phyloP scores from a whole-genome alignment of 371 early-diverging fungal genomes.

The Actinomortierella ambigua region DNA sequence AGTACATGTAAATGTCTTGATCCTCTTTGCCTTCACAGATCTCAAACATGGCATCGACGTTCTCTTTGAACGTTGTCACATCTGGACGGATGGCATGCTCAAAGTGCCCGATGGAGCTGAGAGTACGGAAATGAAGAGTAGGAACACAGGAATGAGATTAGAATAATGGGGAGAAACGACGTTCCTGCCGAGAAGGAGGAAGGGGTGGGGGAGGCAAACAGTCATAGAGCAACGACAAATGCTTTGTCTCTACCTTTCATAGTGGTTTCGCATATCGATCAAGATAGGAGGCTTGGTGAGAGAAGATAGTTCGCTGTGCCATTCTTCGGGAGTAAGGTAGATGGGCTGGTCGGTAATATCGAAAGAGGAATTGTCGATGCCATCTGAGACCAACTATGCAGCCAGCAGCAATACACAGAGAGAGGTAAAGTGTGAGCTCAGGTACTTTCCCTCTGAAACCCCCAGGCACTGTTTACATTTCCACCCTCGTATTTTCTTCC shows the following conservation, averaged over 20 bases:
- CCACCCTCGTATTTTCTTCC: background rate
- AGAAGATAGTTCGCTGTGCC: slow-evolving; percentile 64
- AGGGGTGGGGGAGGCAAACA: background rate
- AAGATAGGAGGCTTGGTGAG: slow-evolving; percentile 48
- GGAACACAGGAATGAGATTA: slow-evolving; percentile 1
- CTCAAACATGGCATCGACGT: slow-evolving; percentile 52
- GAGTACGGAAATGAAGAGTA: background rate
- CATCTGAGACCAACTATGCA: slow-evolving; percentile 60
- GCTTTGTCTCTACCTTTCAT: slow-evolving; percentile 81
- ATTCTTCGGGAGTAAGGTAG: slow-evolving; percentile 65
- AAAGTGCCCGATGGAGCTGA: slow-evolving; percentile 68
- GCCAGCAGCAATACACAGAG: too few species aligned
- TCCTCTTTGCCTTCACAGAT: slow-evolving; percentile 55
- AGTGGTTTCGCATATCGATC: slow-evolving; percentile 82
- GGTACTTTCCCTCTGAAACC: background rate
- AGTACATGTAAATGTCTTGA: slow-evolving; percentile 79
- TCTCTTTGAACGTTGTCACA: slow-evolving; percentile 78
- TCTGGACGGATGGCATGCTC: slow-evolving; percentile 68
- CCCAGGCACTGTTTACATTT: background rate
- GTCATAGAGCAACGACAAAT: background rate
- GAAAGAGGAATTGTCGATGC: slow-evolving; percentile 51
- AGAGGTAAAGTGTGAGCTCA: background rate
- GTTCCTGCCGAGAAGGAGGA: background rate
- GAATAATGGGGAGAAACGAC: background rate
- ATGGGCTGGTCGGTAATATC: slow-evolving; percentile 66